Evolutionary conservation across 2,329 filamentous ascomycete genomes (phyloP), one percentile per base, ranked within the genome.

Genomic region (Aspergillaceae sp.): DNA sequence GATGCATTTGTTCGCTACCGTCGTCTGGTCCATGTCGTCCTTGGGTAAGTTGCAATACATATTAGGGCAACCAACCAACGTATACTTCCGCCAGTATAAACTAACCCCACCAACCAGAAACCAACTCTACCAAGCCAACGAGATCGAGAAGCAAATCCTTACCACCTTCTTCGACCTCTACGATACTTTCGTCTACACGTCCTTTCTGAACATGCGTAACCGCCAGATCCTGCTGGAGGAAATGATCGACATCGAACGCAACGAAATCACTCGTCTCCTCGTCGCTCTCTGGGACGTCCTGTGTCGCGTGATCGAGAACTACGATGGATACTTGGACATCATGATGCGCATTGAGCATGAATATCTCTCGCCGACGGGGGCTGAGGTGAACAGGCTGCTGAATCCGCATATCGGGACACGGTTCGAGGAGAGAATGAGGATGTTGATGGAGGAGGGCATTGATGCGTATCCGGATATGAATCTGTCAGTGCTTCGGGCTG

Each of bases 121-220:
- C 56, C 5, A 46, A 51, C 30, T 47, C 61, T 29, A 49, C 49
- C 57, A 54, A 29, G 51, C 57, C 1, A 52, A 49, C 7, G 11
- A 36, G 5, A 34, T 52, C 10, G 61, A 63, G 41, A 44, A 51
- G 4, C 43, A 30, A 4, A 49, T 63, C 3, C 52, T 64, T 1
- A 28, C 41, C 19, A 32, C 55, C 36, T 57, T 56, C 38, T 44
- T 54, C 29, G 49, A 57, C 5, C 45, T 64, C 2, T 64, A 54
- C 38, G 59, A 63, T 7, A 41, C 49, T n/a, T 59, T 54, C 50
- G 37, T 63, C 30, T 58, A 57, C 45, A 51, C 42, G 3, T 42
- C 51, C 10, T 63, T 60, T 37, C 42, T 60, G 5, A 40, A 43
- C 9, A 46, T 52, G 9, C 50, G 53, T 36, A 54, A 55, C 44